phyloP scores from a whole-genome alignment of 106 monocot species.

The Dendrobium nobile region DNA sequence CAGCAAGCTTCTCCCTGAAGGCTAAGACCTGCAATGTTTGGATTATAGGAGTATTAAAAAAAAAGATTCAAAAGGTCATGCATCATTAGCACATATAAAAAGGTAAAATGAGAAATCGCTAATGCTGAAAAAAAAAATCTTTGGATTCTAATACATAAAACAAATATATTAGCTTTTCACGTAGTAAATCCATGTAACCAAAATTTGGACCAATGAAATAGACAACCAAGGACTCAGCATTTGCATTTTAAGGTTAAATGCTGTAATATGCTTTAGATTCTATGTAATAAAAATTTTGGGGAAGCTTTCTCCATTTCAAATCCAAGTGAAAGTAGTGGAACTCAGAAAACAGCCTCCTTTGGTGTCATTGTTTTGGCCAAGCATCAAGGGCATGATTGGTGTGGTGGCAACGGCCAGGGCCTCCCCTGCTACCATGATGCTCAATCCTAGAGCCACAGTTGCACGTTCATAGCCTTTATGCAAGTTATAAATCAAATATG shows the following conservation, averaged over 20 bases:
- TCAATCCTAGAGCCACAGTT: background rate
- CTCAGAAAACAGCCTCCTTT: background rate
- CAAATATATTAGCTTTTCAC: background rate
- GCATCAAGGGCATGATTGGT: background rate
- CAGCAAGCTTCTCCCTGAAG: constrained; percentile 95
- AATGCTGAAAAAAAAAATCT: background rate
- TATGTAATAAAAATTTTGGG: background rate
- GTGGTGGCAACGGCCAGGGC: background rate
- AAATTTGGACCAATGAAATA: too few species aligned
- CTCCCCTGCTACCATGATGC: background rate
- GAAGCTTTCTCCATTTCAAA: background rate
- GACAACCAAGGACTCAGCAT: too few species aligned
- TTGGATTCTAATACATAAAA: background rate
- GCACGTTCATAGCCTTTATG: background rate
- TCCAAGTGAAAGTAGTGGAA: background rate
- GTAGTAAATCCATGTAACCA: too few species aligned
- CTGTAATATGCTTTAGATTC: background rate
- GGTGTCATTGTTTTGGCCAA: background rate
- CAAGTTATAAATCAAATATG: too few species aligned
- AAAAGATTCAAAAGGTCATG: background rate
- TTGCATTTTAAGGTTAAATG: background rate
- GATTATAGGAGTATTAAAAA: background rate
- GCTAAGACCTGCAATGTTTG: constrained; percentile 62
- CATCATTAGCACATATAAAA: background rate
- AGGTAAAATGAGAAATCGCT: background rate